Evolutionary conservation across 73 alveolate species (phyloP).

Genomic region (Paramecium bursaria): DNA sequence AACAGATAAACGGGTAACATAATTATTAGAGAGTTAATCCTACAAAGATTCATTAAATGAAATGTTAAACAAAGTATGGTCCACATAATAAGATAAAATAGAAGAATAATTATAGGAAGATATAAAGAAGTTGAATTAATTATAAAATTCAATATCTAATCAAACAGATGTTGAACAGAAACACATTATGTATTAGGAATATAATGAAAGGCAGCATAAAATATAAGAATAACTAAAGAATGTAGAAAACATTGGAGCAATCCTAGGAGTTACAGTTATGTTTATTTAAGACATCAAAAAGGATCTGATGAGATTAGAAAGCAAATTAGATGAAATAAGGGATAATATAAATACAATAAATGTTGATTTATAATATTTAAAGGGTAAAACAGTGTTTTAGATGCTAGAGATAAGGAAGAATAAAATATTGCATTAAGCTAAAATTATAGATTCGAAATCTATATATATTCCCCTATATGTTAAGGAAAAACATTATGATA

Average conservation of each 20-base stretch:
- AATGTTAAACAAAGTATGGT: slow-evolving; percentile 10
- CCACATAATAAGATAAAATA: not conserved
- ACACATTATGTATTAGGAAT: not conserved
- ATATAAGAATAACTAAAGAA: not conserved
- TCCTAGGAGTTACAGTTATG: slow-evolving; percentile 24
- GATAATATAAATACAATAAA: not conserved
- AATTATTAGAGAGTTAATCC: not conserved
- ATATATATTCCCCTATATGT: not conserved
- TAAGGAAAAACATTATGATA: slow-evolving; percentile 1
- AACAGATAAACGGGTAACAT: slow-evolving; percentile 38
- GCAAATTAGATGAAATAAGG: not conserved
- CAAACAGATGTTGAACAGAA: not conserved
- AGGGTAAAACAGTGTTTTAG: not conserved
- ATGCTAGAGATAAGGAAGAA: slow-evolving; percentile 33
- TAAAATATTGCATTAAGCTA: not conserved
- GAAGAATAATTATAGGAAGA: not conserved
- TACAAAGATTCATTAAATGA: not conserved
- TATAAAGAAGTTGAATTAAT: not conserved
- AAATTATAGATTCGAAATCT: not conserved
- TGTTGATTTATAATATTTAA: not conserved
- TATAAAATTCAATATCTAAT: not conserved
- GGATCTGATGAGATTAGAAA: slow-evolving; percentile 1
- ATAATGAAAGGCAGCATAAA: not conserved
- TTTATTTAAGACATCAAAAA: slow-evolving; percentile 26
- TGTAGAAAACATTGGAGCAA: not conserved